A percentile compares a stretch with the other conserved stretches of the same genome.
These are phyloP conservation scores for Exophiala dermatitidis DNA, from an alignment of 2,329 filamentous ascomycete species.

Conservation along the genomic window DNA sequence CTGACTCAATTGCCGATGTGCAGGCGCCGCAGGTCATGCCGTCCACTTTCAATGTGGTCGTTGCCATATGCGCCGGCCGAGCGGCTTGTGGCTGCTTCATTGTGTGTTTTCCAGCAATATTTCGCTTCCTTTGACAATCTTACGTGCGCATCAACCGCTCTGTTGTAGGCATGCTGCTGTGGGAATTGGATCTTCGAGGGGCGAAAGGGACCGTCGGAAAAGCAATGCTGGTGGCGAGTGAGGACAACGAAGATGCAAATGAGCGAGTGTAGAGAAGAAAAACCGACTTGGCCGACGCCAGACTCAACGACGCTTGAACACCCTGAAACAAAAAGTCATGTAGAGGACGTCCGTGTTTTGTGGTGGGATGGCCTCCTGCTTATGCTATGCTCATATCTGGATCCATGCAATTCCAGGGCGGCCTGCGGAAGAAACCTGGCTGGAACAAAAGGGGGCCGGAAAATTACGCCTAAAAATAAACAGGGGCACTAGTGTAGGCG, in stretches of 20 bases:
- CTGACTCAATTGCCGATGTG: conserved; percentile 88
- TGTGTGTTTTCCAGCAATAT: neutral
- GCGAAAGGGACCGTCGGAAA: no score
- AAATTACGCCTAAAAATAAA: conserved; percentile 2
- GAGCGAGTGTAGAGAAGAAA: no score
- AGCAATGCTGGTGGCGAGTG: no score
- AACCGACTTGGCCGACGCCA: no score
- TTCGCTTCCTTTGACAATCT: neutral
- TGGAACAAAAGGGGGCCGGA: neutral
- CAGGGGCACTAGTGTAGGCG: neutral
- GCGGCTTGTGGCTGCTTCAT: neutral
- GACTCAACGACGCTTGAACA: no score
- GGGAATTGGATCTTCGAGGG: neutral
- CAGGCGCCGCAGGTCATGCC: conserved; percentile 88
- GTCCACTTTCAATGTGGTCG: conserved; percentile 81
- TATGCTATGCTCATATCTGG: neutral
- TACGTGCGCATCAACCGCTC: neutral
- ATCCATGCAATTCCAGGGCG: neutral
- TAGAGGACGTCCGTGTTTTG: neutral
- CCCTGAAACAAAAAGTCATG: no score
- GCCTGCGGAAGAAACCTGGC: neutral
- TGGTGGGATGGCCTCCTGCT: neutral
- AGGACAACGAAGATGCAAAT: no score
- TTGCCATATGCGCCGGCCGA: conserved; percentile 62
- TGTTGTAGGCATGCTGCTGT: neutral